phyloP scores from a whole-genome alignment of 2,329 filamentous ascomycete species.

The Mollisia scopiformis region DNA sequence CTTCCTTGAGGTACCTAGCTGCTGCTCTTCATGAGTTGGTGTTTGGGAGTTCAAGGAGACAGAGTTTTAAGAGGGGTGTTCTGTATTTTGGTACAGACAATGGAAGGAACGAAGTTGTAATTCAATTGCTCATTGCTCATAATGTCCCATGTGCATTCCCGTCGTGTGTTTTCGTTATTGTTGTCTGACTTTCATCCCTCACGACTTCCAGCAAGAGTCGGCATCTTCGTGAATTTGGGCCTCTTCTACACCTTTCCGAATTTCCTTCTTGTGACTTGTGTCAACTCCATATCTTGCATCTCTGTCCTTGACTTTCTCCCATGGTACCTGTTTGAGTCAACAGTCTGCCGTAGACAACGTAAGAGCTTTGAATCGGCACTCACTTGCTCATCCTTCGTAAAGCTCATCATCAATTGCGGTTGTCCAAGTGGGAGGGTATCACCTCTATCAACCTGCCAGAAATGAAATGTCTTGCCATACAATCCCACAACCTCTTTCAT shows the following conservation, averaged over 20 bases:
- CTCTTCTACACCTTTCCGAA: slow-evolving; percentile 52
- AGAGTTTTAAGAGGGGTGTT: slow-evolving; percentile 28
- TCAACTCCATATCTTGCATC: slow-evolving; percentile 57
- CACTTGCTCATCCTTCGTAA: slow-evolving; percentile 52
- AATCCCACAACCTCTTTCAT: slow-evolving; percentile 76
- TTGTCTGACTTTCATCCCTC: neutral
- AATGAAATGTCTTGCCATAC: slow-evolving; percentile 84
- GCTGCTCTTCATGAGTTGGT: slow-evolving; percentile 35
- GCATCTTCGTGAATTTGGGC: slow-evolving; percentile 50
- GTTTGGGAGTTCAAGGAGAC: slow-evolving; percentile 45
- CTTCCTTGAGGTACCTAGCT: slow-evolving; percentile 34
- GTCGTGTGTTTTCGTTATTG: neutral
- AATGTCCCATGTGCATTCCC: slow-evolving; percentile 3
- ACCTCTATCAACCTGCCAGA: slow-evolving; percentile 83
- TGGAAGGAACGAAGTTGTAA: neutral
- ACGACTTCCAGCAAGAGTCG: slow-evolving; percentile 49
- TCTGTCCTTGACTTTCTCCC: slow-evolving; percentile 34
- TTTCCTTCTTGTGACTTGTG: slow-evolving; percentile 53
- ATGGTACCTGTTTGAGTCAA: slow-evolving; percentile 3
- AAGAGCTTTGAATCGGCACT: slow-evolving; percentile 20
- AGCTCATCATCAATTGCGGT: slow-evolving; percentile 68
- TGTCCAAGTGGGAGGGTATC: slow-evolving; percentile 63
- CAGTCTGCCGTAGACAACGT: neutral
- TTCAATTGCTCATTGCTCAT: neutral
- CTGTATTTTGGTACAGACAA: neutral